phyloP scores from a whole-genome alignment of 2,329 filamentous ascomycete species.

The Eurotiales sp. region DNA sequence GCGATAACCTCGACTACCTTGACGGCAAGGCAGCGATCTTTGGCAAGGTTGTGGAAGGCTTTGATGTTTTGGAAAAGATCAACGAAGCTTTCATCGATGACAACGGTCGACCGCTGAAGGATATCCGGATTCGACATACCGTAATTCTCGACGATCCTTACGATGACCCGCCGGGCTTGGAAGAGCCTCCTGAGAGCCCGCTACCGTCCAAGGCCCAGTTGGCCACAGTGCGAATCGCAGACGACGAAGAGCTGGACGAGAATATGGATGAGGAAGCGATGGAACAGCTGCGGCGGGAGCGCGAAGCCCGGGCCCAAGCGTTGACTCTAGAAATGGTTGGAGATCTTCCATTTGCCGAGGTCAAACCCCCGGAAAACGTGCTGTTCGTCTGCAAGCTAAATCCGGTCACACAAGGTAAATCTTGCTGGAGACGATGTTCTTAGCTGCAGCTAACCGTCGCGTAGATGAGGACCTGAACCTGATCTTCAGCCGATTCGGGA shows the following conservation, averaged over 20 bases:
- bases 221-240: conserved; percentile 84
- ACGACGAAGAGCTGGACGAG: conserved; percentile 78
- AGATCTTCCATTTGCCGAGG: conserved; percentile 93
- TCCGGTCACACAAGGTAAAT: conserved; percentile 73
- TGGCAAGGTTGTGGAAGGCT: conserved; percentile 91
- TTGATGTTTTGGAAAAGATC: conserved; percentile 89
- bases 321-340: conserved; percentile 97
- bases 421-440: not conserved
- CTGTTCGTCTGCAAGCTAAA: conserved; percentile 98
- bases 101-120: conserved; percentile 80
- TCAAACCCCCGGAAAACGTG: conserved; percentile 94
- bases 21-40: conserved; percentile 95
- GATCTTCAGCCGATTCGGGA: conserved; percentile 95
- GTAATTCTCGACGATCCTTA: conserved; percentile 90
- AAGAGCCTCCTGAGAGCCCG: conserved; percentile 75
- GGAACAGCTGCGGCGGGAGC: conserved; percentile 76
- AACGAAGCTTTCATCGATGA: conserved; percentile 86
- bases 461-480: conserved; percentile 85
- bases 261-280: conserved; percentile 75
- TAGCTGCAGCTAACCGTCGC: conserved; percentile 12
- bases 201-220: conserved; percentile 79
- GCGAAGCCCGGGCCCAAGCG: conserved; percentile 89
- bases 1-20: conserved; percentile 82
- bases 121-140: conserved; percentile 92
- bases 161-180: conserved; percentile 71